Conservation (phyloP, 148 eudicot species). For the Chenopodium suecicum region DNA sequence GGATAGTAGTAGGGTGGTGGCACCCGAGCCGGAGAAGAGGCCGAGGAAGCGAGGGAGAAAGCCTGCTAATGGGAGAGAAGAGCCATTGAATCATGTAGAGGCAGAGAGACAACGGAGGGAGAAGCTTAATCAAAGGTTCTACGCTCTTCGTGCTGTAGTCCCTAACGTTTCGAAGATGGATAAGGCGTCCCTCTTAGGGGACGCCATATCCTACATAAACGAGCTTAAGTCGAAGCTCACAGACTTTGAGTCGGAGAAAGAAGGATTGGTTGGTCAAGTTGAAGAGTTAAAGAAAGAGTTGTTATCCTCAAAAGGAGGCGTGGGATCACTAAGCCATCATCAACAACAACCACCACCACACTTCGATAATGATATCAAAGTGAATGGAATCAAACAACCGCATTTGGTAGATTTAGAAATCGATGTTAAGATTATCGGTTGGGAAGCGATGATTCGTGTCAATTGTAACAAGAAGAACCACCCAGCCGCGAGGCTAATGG, state of each 20-base stretch:
- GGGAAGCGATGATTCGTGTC: conserved; percentile 88
- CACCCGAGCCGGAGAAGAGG: conserved; percentile 58
- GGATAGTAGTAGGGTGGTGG: conserved; percentile 63
- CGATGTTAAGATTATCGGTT: conserved; percentile 76
- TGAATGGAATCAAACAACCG: neutral
- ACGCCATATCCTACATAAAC: conserved; percentile 77
- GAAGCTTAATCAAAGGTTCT: conserved; percentile 90
- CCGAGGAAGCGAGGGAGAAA: conserved; percentile 86
- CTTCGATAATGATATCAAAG: conserved; percentile 15
- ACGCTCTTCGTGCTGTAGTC: conserved; percentile 78
- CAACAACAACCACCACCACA: neutral
- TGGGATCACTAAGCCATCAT: neutral
- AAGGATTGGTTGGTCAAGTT: conserved; percentile 43
- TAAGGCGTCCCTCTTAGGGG: conserved; percentile 88
- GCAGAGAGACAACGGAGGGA: conserved; percentile 92
- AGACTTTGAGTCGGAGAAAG: conserved; percentile 45
- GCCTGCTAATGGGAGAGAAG: conserved; percentile 94
- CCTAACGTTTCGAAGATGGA: conserved; percentile 99
- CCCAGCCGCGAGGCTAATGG: conserved; percentile 85
- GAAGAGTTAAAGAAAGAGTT: conserved; percentile 60
- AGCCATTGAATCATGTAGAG: conserved; percentile 91
- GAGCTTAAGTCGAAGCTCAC: conserved; percentile 68
- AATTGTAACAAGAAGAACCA: conserved; percentile 74
- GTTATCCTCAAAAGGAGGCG: conserved; percentile 20
- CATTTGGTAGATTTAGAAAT: conserved; percentile 51